phyloP scores from a whole-genome alignment of 2,329 filamentous ascomycete species.

The Ophiostoma quercus region DNA sequence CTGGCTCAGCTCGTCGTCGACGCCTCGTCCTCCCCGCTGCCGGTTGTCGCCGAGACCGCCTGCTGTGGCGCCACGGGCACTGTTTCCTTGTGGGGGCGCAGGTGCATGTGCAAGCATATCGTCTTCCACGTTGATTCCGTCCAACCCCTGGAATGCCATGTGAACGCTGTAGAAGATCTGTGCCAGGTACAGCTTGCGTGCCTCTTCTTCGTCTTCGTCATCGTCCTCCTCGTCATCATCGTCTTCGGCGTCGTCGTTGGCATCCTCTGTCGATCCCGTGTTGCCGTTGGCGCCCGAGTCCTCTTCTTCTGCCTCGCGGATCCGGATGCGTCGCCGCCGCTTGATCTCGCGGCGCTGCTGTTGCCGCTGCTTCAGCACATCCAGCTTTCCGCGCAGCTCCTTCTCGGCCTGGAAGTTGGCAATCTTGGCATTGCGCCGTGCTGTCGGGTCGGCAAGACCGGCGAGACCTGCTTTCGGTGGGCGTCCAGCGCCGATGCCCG shows the following conservation, averaged over 20 bases:
- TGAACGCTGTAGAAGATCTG: conserved; percentile 69
- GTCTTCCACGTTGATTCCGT: conserved; percentile 77
- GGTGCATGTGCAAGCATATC: conserved; percentile 75
- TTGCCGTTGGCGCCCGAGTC: neutral
- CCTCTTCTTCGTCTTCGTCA: conserved; percentile 75
- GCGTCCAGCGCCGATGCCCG: neutral
- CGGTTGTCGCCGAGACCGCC: conserved; percentile 34
- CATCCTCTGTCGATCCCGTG: conserved; percentile 27
- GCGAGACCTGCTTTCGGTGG: conserved; percentile 26
- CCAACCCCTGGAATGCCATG: conserved; percentile 79
- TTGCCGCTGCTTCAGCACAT: conserved; percentile 46
- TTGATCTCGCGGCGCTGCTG: conserved; percentile 23
- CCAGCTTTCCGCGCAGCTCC: conserved; percentile 74
- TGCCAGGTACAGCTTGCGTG: conserved; percentile 72
- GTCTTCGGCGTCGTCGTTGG: conserved; percentile 4
- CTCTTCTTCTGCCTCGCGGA: conserved; percentile 1
- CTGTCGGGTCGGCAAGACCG: conserved; percentile 48
- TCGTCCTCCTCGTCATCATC: conserved; percentile 30
- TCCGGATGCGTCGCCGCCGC: conserved; percentile 17
- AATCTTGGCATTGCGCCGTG: conserved; percentile 78
- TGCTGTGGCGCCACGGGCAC: conserved; percentile 50
- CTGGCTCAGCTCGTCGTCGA: conserved; percentile 52
- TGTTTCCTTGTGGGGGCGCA: conserved; percentile 37
- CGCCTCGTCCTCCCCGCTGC: conserved; percentile 26
- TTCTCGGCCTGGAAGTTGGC: conserved; percentile 80